Evolutionary conservation across 2,329 filamentous ascomycete species (phyloP).

Genomic region (Alternaria alternata): DNA sequence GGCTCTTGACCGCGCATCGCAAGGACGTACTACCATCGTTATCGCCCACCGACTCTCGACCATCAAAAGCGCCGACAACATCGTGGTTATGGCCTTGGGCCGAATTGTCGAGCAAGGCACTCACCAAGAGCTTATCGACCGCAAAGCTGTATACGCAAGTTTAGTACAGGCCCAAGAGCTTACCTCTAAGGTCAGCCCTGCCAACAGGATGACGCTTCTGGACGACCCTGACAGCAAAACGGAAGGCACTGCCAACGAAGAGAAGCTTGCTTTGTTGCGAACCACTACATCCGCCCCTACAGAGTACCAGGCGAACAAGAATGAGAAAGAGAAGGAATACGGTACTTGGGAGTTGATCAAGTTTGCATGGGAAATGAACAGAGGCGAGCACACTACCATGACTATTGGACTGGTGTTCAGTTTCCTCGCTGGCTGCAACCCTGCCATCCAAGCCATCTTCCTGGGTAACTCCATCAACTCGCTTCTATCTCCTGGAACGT

Average conservation of each 20-base stretch:
- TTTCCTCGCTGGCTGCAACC: constrained; percentile 48
- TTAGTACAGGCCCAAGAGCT: constrained; percentile 85
- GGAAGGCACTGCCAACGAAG: constrained; percentile 23
- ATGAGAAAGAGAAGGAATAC: constrained; percentile 39
- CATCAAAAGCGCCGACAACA: constrained; percentile 93
- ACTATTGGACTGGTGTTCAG: constrained; percentile 52
- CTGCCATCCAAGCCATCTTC: constrained; percentile 67
- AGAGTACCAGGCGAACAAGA: constrained; percentile 65
- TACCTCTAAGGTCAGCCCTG: constrained; percentile 34
- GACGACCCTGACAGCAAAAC: constrained; percentile 31
- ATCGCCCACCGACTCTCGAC: constrained; percentile 96
- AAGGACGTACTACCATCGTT: constrained; percentile 91
- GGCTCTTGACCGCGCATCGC: constrained; percentile 83
- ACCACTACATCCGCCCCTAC: constrained; percentile 58
- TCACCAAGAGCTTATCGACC: constrained; percentile 79
- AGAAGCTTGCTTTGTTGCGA: constrained; percentile 39
- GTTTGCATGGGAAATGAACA: constrained; percentile 45
- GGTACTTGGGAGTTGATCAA: constrained; percentile 54
- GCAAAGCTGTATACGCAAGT: constrained; percentile 77
- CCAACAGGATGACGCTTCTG: constrained; percentile 31
- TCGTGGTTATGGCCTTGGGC: constrained; percentile 88
- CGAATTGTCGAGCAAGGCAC: constrained; percentile 92
- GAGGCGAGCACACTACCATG: constrained; percentile 48
- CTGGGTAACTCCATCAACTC: constrained; percentile 87
- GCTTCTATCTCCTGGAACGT: constrained; percentile 64